phyloP scores from a whole-genome alignment of 768 basidiomycete species.

The Termitomyces sp. region DNA sequence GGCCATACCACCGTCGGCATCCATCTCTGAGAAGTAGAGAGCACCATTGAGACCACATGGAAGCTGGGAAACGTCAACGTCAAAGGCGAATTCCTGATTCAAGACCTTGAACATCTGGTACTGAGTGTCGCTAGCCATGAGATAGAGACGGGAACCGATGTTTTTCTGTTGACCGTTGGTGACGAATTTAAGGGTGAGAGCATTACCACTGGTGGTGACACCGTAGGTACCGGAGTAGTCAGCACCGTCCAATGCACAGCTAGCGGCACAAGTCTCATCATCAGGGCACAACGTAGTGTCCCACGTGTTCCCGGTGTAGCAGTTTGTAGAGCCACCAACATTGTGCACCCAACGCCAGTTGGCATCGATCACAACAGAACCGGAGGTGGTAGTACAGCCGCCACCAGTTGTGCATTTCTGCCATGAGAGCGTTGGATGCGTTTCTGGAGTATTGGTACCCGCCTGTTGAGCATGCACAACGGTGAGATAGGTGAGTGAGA shows the following conservation, averaged over 20 bases:
- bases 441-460: conserved; percentile 38
- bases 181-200: conserved; percentile 46
- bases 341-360: conserved; percentile 55
- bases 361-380: conserved; percentile 43
- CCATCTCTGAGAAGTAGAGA: conserved; percentile 38
- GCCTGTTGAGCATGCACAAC: conserved; percentile 48
- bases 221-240: conserved; percentile 47
- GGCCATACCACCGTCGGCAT: conserved; percentile 46
- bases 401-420: conserved; percentile 37
- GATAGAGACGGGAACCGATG: conserved; percentile 42
- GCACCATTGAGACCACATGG: conserved; percentile 51
- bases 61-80: conserved; percentile 44
- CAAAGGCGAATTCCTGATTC: conserved; percentile 3
- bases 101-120: conserved; percentile 26
- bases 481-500: conserved; percentile 34
- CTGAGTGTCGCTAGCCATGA: conserved; percentile 37
- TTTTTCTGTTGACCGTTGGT: conserved; percentile 31
- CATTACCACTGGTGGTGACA: conserved; percentile 40
- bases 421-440: conserved; percentile 25
- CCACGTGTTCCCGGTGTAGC: conserved; percentile 57
- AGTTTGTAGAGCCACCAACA: conserved; percentile 30
- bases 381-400: conserved; percentile 33
- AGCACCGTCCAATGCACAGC: conserved; percentile 40
- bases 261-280: conserved; percentile 5
- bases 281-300: conserved; percentile 46